Conservation (phyloP, 345 rosid genomes). For the Carallia brachiata region DNA sequence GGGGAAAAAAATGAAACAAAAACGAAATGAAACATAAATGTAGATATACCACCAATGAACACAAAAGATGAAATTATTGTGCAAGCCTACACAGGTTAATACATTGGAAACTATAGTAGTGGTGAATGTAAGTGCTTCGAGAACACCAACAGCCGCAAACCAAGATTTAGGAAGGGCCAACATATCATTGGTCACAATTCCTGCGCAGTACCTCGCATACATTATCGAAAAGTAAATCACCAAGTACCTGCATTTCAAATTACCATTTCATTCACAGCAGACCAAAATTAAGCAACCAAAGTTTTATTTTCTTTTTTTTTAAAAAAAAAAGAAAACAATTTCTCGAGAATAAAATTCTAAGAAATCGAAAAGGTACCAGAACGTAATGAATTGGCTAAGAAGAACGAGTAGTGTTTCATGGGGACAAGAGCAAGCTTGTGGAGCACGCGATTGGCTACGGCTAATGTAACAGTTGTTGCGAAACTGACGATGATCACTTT, state of each 20-base stretch:
- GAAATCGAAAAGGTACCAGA: constrained; percentile 45
- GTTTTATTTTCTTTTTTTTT: too few relatives aligned
- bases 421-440: constrained; percentile 96
- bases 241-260: constrained; percentile 51
- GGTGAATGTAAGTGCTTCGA: constrained; percentile 77
- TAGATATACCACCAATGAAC: too few relatives aligned
- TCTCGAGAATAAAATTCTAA: too few relatives aligned
- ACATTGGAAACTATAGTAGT: constrained; percentile 4
- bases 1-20: constrained; percentile 16
- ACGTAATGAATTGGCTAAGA: constrained; percentile 81
- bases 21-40: background rate
- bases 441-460: constrained; percentile 82
- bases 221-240: constrained; percentile 64
- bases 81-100: too few relatives aligned
- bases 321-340: too few relatives aligned
- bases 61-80: too few relatives aligned
- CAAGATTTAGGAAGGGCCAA: constrained; percentile 67
- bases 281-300: background rate
- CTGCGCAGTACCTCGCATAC: constrained; percentile 50
- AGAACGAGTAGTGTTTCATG: constrained; percentile 79
- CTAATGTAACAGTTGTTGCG: constrained; percentile 44
- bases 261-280: background rate
- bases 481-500: constrained; percentile 40
- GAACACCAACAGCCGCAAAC: constrained; percentile 59
- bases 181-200: constrained; percentile 75